phyloP scores from a whole-genome alignment of 2,329 filamentous ascomycete genomes.

The Colletotrichum eremochloae region DNA sequence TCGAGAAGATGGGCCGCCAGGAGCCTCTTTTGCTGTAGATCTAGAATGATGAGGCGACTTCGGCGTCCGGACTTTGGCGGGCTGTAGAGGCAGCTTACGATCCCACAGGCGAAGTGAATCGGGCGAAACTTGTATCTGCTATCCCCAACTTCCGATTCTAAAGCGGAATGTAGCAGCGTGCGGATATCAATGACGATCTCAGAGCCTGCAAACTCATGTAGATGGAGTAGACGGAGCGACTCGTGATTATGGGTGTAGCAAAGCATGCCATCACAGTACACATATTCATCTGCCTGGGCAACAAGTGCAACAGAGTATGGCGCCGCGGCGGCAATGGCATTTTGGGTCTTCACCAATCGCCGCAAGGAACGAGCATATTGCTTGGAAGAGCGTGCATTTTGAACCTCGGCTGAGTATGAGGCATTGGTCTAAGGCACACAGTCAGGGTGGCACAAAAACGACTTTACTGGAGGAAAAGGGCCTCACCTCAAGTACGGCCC shows the following conservation, averaged over 20 bases:
- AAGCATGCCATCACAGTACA: slow-evolving; percentile 73
- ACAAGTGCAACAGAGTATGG: slow-evolving; percentile 74
- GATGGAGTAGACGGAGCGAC: slow-evolving; percentile 69
- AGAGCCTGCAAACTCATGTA: slow-evolving; percentile 61
- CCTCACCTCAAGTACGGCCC: slow-evolving; percentile 69
- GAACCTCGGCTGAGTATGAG: slow-evolving; percentile 45
- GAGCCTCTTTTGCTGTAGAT: slow-evolving; percentile 54
- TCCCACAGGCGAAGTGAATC: slow-evolving; percentile 68
- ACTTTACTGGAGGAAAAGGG: background rate
- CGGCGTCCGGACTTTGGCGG: slow-evolving; percentile 52
- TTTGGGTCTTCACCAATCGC: slow-evolving; percentile 70
- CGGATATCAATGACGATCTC: slow-evolving; percentile 67
- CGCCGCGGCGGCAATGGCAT: slow-evolving; percentile 70
- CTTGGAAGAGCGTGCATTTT: slow-evolving; percentile 41
- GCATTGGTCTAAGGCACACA: slow-evolving; percentile 42
- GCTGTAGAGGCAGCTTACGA: slow-evolving; percentile 70
- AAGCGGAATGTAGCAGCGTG: slow-evolving; percentile 22
- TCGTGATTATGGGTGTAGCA: slow-evolving; percentile 68
- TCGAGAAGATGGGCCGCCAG: slow-evolving; percentile 57
- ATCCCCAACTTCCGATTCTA: slow-evolving; percentile 35
- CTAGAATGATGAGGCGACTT: slow-evolving; percentile 68
- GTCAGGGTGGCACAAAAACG: slow-evolving; percentile 41
- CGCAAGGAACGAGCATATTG: slow-evolving; percentile 67
- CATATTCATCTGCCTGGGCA: slow-evolving; percentile 70
- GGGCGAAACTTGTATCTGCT: slow-evolving; percentile 64